Conservation (phyloP, 768 basidiomycete species). For the Collybiopsis confluens region DNA sequence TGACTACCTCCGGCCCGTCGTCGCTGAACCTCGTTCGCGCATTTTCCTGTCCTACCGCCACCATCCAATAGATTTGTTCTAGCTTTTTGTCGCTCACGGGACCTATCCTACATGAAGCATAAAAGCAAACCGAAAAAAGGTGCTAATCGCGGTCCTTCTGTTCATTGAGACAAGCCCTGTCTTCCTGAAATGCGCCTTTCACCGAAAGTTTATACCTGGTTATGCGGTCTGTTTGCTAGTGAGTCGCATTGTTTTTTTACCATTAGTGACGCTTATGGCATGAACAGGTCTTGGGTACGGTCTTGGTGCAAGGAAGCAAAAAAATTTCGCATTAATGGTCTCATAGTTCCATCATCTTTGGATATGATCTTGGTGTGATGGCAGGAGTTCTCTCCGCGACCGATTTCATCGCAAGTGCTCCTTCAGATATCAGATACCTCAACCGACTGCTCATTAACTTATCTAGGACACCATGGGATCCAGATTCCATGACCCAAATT, state of each 20-base stretch:
- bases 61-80: neutral
- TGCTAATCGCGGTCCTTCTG: too few species aligned
- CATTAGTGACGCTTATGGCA: neutral
- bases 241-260: neutral
- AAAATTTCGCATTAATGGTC: neutral
- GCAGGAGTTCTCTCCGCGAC: slow-evolving; percentile 38
- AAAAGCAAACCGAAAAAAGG: neutral
- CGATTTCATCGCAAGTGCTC: slow-evolving; percentile 28
- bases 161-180: too few species aligned
- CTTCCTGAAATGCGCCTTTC: slow-evolving; percentile 26
- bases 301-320: slow-evolving; percentile 41
- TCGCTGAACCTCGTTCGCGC: too few species aligned
- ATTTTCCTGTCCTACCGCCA: too few species aligned
- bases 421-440: neutral
- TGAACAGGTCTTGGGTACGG: slow-evolving; percentile 35
- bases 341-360: neutral
- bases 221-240: slow-evolving; percentile 50
- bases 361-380: slow-evolving; percentile 48
- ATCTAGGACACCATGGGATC: slow-evolving; percentile 32
- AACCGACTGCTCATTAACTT: neutral
- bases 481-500: slow-evolving; percentile 28
- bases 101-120: neutral
- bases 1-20: too few species aligned
- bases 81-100: neutral
- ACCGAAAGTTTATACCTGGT: slow-evolving; percentile 50